Percentiles rank a stretch among this genome's conserved stretches.
phyloP scores from a whole-genome alignment of 441 rosid species.

The Corymbia citriodora region DNA sequence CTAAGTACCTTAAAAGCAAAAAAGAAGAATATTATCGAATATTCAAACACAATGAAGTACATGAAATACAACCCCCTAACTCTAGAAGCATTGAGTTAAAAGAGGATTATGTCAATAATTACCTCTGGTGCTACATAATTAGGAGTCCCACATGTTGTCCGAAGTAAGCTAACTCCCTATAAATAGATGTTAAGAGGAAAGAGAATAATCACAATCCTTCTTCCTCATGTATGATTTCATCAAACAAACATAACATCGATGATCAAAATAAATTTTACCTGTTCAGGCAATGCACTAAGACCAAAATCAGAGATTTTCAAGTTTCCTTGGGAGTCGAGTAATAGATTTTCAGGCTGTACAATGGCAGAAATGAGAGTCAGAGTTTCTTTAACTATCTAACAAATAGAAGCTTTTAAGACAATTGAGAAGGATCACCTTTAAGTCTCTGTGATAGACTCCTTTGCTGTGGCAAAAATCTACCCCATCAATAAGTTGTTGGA shows the following conservation, averaged over 20 bases:
- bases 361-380: conserved; percentile 10
- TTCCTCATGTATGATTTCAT: background rate
- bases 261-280: conserved; percentile 33
- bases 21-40: background rate
- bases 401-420: background rate
- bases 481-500: conserved; percentile 96
- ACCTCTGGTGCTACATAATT: conserved; percentile 99
- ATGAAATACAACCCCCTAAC: background rate
- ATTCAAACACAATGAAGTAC: background rate
- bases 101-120: background rate
- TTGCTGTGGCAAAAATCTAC: conserved; percentile 91
- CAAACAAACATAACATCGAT: background rate
- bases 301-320: conserved; percentile 96
- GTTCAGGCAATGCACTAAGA: conserved; percentile 82
- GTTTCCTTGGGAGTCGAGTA: conserved; percentile 88
- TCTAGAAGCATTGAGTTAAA: background rate
- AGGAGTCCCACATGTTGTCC: conserved; percentile 96
- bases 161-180: conserved; percentile 78
- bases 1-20: conserved; percentile 62
- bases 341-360: conserved; percentile 88
- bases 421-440: conserved; percentile 46
- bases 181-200: conserved; percentile 13
- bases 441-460: conserved; percentile 92
- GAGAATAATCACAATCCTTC: background rate
- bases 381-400: background rate